Evolutionary conservation across 2,329 filamentous ascomycete genomes (phyloP).

Genomic region (Fonsecaea nubica): DNA sequence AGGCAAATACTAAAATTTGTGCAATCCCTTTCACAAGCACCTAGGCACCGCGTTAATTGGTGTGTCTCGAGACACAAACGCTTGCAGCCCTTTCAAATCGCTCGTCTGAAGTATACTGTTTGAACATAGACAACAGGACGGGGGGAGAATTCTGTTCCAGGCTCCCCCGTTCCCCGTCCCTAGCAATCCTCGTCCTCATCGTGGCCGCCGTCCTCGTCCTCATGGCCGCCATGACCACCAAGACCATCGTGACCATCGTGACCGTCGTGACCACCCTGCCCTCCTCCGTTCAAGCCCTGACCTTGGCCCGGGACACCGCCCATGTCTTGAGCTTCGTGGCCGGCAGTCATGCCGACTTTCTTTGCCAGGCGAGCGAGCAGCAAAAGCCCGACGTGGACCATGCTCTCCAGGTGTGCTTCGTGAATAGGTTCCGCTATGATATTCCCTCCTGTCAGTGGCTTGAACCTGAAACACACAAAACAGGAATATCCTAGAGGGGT

Average conservation of each 20-base stretch:
- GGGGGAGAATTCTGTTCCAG: too few relatives aligned
- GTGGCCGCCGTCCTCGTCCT: too few relatives aligned
- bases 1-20: too few relatives aligned
- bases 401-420: background rate
- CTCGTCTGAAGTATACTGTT: too few relatives aligned
- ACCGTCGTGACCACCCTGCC: background rate
- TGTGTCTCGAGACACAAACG: too few relatives aligned
- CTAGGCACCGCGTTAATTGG: too few relatives aligned
- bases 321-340: background rate
- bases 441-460: background rate
- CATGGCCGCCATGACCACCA: too few relatives aligned
- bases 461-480: background rate
- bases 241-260: background rate
- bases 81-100: too few relatives aligned
- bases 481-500: background rate
- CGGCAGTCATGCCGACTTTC: background rate
- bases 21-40: too few relatives aligned
- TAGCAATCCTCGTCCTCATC: too few relatives aligned
- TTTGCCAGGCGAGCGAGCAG: background rate
- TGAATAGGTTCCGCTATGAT: conserved; percentile 1
- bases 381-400: conserved; percentile 1
- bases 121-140: too few relatives aligned
- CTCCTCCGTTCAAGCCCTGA: background rate
- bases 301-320: background rate
- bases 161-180: too few relatives aligned